Evolutionary conservation across 2,329 filamentous ascomycete genomes (phyloP).

Genomic region (Thelonectria olida): DNA sequence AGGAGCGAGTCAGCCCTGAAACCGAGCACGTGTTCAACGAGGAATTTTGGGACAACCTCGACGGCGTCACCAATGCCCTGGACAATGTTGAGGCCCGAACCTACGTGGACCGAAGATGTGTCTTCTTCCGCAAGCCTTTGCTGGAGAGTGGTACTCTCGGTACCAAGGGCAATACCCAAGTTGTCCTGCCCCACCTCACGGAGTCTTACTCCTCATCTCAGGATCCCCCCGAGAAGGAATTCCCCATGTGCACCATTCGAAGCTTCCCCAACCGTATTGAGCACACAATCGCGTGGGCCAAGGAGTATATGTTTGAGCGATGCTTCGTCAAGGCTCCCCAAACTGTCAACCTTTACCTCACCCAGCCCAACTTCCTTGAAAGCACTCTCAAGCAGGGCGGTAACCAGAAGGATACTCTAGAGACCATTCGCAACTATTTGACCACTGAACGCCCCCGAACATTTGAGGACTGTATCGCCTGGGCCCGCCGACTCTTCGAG

Average conservation of each 20-base stretch:
- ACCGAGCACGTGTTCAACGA: constrained; percentile 97
- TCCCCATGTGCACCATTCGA: constrained; percentile 97
- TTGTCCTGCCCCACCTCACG: constrained; percentile 88
- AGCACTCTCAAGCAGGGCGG: constrained; percentile 90
- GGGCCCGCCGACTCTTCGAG: constrained; percentile 94
- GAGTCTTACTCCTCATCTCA: constrained; percentile 97
- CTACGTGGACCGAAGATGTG: constrained; percentile 94
- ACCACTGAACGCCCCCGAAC: constrained; percentile 90
- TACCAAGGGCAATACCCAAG: constrained; percentile 98
- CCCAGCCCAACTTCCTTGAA: constrained; percentile 89
- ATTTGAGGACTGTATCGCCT: constrained; percentile 96
- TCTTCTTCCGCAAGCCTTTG: constrained; percentile 97
- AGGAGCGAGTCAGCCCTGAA: constrained; percentile 89
- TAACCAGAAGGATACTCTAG: constrained; percentile 92
- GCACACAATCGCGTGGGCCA: constrained; percentile 98
- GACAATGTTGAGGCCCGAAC: constrained; percentile 98
- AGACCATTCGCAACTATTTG: constrained; percentile 88
- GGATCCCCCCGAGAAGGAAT: constrained; percentile 97
- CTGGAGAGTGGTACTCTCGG: constrained; percentile 98
- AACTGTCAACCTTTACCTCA: constrained; percentile 92
- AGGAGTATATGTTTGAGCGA: constrained; percentile 89
- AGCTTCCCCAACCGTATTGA: constrained; percentile 99
- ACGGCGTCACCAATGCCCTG: constrained; percentile 94
- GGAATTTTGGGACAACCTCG: constrained; percentile 85
- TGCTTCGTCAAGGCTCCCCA: constrained; percentile 94